Percentiles rank a stretch among this genome's conserved stretches.
Evolutionary conservation across 2,329 filamentous ascomycete genomes (phyloP).

Genomic region (Hypoxylon rubiginosum): DNA sequence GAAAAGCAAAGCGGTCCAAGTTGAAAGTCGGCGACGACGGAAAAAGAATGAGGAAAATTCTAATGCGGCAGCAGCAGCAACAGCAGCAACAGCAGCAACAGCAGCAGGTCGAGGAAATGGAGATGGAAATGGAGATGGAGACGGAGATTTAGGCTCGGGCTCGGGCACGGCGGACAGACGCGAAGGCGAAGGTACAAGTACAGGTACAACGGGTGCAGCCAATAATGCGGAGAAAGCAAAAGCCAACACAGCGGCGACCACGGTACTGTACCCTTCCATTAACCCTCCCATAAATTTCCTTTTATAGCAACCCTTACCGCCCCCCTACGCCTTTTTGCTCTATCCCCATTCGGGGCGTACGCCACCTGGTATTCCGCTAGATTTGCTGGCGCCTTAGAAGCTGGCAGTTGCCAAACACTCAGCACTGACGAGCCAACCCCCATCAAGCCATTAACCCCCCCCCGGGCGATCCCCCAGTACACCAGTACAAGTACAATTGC

Average conservation of each 20-base stretch:
- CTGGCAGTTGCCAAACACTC: conserved; percentile 21
- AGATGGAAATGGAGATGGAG: conserved; percentile 8
- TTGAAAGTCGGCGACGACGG: conserved; percentile 10
- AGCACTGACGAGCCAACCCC: conserved; percentile 1
- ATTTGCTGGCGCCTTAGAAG: neutral
- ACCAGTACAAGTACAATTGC: neutral
- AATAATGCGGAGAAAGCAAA: conserved; percentile 32
- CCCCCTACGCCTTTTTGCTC: conserved; percentile 8
- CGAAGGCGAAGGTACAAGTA: conserved; percentile 12
- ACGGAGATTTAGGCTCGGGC: conserved; percentile 1
- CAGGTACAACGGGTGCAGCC: conserved; percentile 22
- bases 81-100: neutral
- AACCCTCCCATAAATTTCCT: conserved; percentile 32
- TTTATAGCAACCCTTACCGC: conserved; percentile 37
- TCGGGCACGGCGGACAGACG: conserved; percentile 12
- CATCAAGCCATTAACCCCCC: neutral
- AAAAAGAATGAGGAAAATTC: conserved; percentile 11
- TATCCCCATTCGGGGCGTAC: conserved; percentile 11
- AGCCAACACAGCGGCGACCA: conserved; percentile 29
- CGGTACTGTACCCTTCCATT: conserved; percentile 33
- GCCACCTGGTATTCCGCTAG: conserved; percentile 6
- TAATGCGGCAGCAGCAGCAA: neutral
- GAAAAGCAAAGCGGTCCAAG: conserved; percentile 9
- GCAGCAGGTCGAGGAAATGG: neutral
- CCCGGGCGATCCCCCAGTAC: conserved; percentile 1